Base-by-base conservation (phyloP, 2,329 filamentous ascomycete species). In the Arachnopeziza araneosa region DNA sequence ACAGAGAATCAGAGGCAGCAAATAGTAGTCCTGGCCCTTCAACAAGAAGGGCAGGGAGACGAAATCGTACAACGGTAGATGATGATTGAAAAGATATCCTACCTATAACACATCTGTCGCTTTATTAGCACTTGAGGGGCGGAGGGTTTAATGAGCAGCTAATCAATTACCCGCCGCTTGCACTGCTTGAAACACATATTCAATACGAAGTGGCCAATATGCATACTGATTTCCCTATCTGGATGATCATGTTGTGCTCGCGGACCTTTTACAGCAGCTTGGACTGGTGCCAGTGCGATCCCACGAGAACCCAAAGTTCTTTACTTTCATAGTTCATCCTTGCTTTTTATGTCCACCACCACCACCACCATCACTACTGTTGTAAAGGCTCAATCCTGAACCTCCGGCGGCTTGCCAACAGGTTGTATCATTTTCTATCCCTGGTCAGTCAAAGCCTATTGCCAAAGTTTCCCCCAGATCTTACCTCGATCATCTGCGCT, bases 401-500 rank as follows among this genome's bases (percentile, higher is more conserved):
- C 83, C 78, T 85, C 83, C 50, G 85, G 85, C 63, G 86, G 85
- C 69, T 83, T 82, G 49, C 87, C 84, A 64, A 85, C 86, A 12
- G 86, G 86, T 65, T 85, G 77, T 53, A 88, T 77, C 86, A 89
- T 89, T 80, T 87, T 87, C 83, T 86, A 61, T 26, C 12, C 21
- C 9, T 23, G 51, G 24, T 56, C 24, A 54, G 52, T 30, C 52
- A n/a, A 22, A 22, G 1, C 14, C 21, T 48, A 6, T 24, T 22
- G 36, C 12, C 22, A 23, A 19, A 12, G 17, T 1, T 23, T 23
- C 36, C 26, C 9, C 10, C 22, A 14, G 10, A 14, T 74, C 77
- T 54, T 71, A 85, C 83, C 72, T 96, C 89, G 68, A 98, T 88
- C 78, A 96, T 82, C 75, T 86, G 82, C 17, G 88, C 85, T 64